Evolutionary conservation across 2,329 filamentous ascomycete species (phyloP), one percentile per base, ranked within the genome.

Genomic region (Metarhizium rileyi): DNA sequence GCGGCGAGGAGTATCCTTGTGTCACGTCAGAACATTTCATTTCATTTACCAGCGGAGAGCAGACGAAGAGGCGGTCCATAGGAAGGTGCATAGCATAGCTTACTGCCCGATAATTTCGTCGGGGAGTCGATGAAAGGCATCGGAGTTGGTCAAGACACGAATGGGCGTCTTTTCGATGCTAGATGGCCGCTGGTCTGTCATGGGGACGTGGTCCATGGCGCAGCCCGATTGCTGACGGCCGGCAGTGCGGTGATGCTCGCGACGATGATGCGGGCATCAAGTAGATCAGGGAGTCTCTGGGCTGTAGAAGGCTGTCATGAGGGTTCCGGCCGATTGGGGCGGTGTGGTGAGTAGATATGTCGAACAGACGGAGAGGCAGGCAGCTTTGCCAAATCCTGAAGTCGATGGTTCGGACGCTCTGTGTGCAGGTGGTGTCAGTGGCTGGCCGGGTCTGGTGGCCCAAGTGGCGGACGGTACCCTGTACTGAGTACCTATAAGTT

Each of bases 31-130:
- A 38, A 33, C n/a, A n/a, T n/a, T 12, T n/a, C 5, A 36, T 16
- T 8, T 36, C 14, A 16, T 36, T 5, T 14, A 42, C 20, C 10
- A 12, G 7, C 18, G 8, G 8, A 23, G 7, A 9, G 12, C 20
- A 14, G 38, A 23, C 20, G 22, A 42, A 5, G 9, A 9, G n/a
- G 35, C 6, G 41, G 3, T 4, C 45, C 18, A 38, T 52, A 23
- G 35, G 49, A 7, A 23, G 41, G n/a, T n/a, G n/a, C n/a, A 25
- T 12, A 18, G 38, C n/a, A 44, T 35, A 43, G 66, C 77, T 65
- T 67, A 86, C 83, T 84, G 80, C 60, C 84, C 70, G 57, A 86
- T 84, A 52, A 86, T 86, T 63, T 86, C 82, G 63, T 83, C 78
- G 5, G 83, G 83, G 10, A 86, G 70, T 43, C 69, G 72, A 33